Evolutionary conservation across 768 basidiomycete species (phyloP), one percentile per base, ranked within the genome.

Genomic region (Lepiota subincarnata): DNA sequence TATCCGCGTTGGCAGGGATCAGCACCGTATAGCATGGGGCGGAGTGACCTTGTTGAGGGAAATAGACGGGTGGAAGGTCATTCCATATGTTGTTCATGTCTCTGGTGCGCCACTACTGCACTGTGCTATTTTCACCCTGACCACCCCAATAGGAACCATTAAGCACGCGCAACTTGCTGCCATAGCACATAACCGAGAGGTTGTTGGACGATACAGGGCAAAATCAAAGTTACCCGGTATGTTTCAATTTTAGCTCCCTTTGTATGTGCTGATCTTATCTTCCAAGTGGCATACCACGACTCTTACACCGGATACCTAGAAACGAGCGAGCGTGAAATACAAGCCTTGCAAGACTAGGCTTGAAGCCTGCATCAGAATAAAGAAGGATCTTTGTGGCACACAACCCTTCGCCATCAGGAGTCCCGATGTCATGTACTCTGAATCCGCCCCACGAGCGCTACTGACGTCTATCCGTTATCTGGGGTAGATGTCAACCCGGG

Each of bases 151-250:
- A 93, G 92, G 93, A 0, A 95, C 92, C 0, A 88, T 95, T 53
- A 92, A 87, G 66, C 91, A 95, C 44, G 81, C 82, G 0, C 92
- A 94, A 60, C 67, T 88, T 0, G 85, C 87, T 4, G 87, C 89
- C 1, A 86, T 92, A 37, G 70, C 78, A 28, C 83, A 92, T 59
- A 89, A 92, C 62, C 72, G 86, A 26, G 77, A 81, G 47, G 75
- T 88, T 4, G 75, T 92, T 28, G 89, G 86, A 6, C 75, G 85
- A 13, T 84, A 84, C 60, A 69, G 86, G 44, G 79, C 80, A 3
- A 64, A 70, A 11, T 72, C 81, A 1, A 77, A 81, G 39, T 77
- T 70, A 0, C 71, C 82, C 44, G 74, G 87, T 84, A 41, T 55
- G 75, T 55, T 41, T 11, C 45, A 50, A 35, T 46, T 43, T 18